Evolutionary conservation across 441 rosid species (phyloP).

Genomic region (Adansonia madagascariensis): DNA sequence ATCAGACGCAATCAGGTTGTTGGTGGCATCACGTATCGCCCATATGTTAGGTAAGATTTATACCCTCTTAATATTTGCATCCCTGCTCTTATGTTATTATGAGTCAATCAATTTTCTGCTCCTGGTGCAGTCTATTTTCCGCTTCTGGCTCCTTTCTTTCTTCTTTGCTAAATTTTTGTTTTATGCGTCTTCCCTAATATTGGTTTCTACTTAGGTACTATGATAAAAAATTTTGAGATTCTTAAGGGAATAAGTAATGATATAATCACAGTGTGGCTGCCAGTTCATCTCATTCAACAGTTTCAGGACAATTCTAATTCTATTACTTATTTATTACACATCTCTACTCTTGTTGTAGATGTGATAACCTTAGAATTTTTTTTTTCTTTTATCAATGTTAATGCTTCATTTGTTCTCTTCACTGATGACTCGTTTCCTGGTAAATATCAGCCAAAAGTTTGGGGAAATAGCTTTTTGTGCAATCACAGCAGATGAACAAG

Average conservation of each 20-base stretch:
- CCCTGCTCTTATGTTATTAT: neutral
- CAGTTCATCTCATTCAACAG: constrained; percentile 3
- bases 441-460: constrained; percentile 76
- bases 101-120: constrained; percentile 6
- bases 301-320: neutral
- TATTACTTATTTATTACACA: neutral
- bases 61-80: constrained; percentile 12
- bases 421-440: constrained; percentile 31
- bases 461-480: constrained; percentile 99
- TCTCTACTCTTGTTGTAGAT: neutral
- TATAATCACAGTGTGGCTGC: neutral
- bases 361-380: neutral
- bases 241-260: neutral
- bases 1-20: constrained; percentile 82
- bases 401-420: constrained; percentile 14
- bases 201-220: neutral
- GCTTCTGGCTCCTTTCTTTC: neutral
- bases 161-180: constrained; percentile 9
- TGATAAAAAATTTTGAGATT: neutral
- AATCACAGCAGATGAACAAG: constrained; percentile 99
- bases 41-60: constrained; percentile 73
- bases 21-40: constrained; percentile 99
- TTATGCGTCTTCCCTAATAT: neutral
- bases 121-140: neutral
- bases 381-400: neutral